These are phyloP conservation scores for Pythium biforme DNA, from an alignment of 352 stramenopile species.

Conservation along the genomic window DNA sequence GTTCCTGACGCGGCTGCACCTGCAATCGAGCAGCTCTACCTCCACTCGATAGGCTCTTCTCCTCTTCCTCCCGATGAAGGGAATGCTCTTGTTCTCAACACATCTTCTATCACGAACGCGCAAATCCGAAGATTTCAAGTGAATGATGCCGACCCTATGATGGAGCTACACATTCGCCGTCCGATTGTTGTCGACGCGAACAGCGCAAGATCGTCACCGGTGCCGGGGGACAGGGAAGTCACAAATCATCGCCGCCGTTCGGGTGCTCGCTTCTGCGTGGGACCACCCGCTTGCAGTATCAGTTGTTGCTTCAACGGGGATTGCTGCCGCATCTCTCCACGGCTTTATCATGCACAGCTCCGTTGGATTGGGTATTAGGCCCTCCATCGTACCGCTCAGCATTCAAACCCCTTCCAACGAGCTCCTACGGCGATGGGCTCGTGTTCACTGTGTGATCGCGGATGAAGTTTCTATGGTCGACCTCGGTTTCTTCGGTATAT, in stretches of 20 bases:
- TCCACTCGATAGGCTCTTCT: not conserved
- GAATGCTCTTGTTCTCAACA: not conserved
- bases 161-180: too few species aligned
- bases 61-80: not conserved
- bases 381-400: not conserved
- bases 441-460: constrained; percentile 20
- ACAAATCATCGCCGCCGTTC: constrained; percentile 21
- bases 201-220: constrained; percentile 15
- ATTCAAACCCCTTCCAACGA: constrained; percentile 11
- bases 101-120: not conserved
- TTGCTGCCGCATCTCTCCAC: constrained; percentile 19
- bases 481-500: constrained; percentile 27
- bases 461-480: constrained; percentile 31
- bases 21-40: not conserved
- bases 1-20: too few species aligned
- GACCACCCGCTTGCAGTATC: not conserved
- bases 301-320: constrained; percentile 19
- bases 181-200: not conserved
- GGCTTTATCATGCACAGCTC: constrained; percentile 29
- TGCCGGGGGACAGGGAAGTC: constrained; percentile 28
- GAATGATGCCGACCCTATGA: not conserved
- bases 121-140: not conserved
- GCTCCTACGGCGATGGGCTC: constrained; percentile 17
- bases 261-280: constrained; percentile 4
- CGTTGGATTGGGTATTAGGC: constrained; percentile 16